Conservation (phyloP, 305 asterid genomes). For the Fraxinus baroniana region DNA sequence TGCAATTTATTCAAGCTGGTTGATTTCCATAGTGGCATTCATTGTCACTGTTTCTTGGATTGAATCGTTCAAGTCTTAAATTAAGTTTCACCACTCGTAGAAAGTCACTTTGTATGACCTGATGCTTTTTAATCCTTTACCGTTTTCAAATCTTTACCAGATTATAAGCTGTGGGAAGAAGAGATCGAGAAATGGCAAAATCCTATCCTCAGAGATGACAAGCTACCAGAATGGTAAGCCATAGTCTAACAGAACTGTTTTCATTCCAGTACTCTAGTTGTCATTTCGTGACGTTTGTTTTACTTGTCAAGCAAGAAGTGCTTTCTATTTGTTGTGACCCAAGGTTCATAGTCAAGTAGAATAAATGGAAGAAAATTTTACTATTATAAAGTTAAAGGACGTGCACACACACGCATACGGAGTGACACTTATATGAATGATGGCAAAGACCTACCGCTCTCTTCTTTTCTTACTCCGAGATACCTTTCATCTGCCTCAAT, state of each 20-base stretch:
- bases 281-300: not conserved
- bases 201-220: slow-evolving; percentile 79
- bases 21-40: not conserved
- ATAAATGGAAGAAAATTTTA: not conserved
- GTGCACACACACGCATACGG: not conserved
- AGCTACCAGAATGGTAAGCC: slow-evolving; percentile 91
- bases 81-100: not conserved
- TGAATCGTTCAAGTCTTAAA: not conserved
- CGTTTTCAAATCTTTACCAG: slow-evolving; percentile 40
- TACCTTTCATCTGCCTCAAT: not conserved
- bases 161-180: slow-evolving; percentile 94
- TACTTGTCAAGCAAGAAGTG: not conserved
- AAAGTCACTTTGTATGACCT: not conserved
- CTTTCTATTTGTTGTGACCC: not conserved
- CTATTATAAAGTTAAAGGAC: not conserved
- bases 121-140: not conserved
- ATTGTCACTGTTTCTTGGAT: slow-evolving; percentile 2
- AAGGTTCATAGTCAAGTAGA: not conserved
- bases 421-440: not conserved
- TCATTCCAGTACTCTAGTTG: not conserved
- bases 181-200: slow-evolving; percentile 98
- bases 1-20: slow-evolving; percentile 20
- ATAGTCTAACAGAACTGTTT: slow-evolving; percentile 2
- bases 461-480: not conserved
- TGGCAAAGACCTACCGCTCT: not conserved